Conservation (phyloP, 192 early-diverging fungal species). For the Martensiomyces pterosporus region DNA sequence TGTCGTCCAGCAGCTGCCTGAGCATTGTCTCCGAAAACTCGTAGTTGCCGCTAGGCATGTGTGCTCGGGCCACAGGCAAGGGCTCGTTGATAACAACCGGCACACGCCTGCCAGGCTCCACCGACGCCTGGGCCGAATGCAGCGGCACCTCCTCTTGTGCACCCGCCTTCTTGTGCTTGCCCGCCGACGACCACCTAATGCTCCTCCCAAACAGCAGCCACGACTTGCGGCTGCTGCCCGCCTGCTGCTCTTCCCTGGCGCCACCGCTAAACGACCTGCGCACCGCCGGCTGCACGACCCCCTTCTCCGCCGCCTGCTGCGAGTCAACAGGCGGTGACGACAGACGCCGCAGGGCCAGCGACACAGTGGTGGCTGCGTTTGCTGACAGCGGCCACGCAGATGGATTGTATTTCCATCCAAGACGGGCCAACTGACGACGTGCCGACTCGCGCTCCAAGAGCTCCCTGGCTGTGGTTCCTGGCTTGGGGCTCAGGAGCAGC, state of each 20-base stretch:
- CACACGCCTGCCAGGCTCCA: not conserved
- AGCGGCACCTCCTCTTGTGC: no score
- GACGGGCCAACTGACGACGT: conserved; percentile 14
- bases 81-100: conserved; percentile 38
- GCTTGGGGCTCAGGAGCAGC: conserved; percentile 28
- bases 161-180: no score
- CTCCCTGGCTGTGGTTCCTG: conserved; percentile 20
- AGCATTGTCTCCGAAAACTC: conserved; percentile 40
- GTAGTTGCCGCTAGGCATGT: conserved; percentile 24
- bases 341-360: no score
- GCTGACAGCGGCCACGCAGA: not conserved
- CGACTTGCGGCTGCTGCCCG: no score
- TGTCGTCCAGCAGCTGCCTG: conserved; percentile 9
- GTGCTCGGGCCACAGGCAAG: conserved; percentile 22
- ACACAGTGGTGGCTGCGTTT: no score
- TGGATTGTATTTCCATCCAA: conserved; percentile 12
- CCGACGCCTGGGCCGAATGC: no score
- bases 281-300: not conserved
- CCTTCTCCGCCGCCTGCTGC: not conserved
- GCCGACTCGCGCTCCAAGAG: conserved; percentile 14
- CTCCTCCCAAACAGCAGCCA: conserved; percentile 5
- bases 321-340: no score
- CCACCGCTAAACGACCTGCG: not conserved
- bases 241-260: no score
- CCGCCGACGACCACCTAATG: no score